Conservation (phyloP, 225 moss, liverwort and hornwort genomes). For the Neckera pumila region DNA sequence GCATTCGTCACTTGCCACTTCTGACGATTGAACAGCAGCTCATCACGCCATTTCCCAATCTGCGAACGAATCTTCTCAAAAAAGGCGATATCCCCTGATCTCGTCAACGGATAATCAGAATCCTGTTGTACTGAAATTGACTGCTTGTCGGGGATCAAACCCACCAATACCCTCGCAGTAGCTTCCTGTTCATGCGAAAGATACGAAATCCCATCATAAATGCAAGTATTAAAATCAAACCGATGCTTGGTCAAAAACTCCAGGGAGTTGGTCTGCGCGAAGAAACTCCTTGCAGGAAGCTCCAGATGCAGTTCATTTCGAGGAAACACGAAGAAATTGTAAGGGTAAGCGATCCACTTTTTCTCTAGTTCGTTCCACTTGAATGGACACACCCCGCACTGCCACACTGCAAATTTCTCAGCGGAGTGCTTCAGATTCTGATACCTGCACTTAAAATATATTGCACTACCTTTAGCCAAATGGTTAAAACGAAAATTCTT, state of each 20-base stretch:
- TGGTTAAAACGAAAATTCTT: background rate
- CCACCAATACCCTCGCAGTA: slow-evolving; percentile 38
- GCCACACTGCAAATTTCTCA: slow-evolving; percentile 92
- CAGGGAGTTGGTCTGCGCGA: slow-evolving; percentile 59
- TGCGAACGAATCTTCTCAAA: slow-evolving; percentile 53
- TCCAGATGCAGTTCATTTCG: slow-evolving; percentile 68
- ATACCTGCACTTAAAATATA: slow-evolving; percentile 11
- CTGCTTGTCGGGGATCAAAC: slow-evolving; percentile 31
- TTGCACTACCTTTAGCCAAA: background rate
- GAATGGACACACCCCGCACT: slow-evolving; percentile 86
- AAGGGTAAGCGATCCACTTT: slow-evolving; percentile 78
- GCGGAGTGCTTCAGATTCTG: slow-evolving; percentile 81
- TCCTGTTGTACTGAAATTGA: slow-evolving; percentile 4
- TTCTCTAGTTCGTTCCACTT: slow-evolving; percentile 56
- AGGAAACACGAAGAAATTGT: slow-evolving; percentile 79
- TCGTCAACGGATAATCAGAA: slow-evolving; percentile 46
- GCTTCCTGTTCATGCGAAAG: slow-evolving; percentile 74
- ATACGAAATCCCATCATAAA: slow-evolving; percentile 80
- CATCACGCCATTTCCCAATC: slow-evolving; percentile 71
- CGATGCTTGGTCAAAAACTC: slow-evolving; percentile 86
- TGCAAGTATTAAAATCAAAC: slow-evolving; percentile 85
- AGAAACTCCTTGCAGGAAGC: slow-evolving; percentile 51
- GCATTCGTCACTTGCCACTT: slow-evolving; percentile 39
- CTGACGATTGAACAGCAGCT: slow-evolving; percentile 37
- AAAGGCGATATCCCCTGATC: slow-evolving; percentile 40